Base-by-base conservation (phyloP, 371 early-diverging fungal genomes). In the Vairimorpha necatrix region DNA sequence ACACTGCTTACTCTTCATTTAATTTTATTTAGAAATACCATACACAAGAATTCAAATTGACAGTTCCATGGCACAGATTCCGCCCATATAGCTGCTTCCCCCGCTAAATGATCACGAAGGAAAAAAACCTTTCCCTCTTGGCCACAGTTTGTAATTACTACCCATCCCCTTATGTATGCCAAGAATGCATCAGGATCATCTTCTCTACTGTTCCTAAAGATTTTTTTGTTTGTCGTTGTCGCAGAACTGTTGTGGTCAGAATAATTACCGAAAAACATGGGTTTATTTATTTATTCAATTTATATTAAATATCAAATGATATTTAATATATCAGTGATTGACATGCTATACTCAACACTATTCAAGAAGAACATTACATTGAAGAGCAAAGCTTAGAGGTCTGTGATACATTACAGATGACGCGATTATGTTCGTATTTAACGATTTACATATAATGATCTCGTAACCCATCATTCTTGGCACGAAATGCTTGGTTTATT, bases 191-290 rank as follows among this genome's bases (percentile, higher is more conserved):
- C 60, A 32, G 60, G 13, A 30, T 60, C 60, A 13, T 60, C 60
- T n/a, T n/a, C n/a, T n/a, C 60, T 60, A 26, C 34, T 60, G 26
- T 60, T 60, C 32, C 60, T 60, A 60, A 60, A 30, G 32, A 26
- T 60, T 33, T 22, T 60, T 26, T 7, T 28, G 9, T 60, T 60
- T 26, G 60, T 2, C 2, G 22, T 33, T 60, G 60, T 60, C 30
- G 60, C 60, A 26, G 22, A 32, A 28, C 20, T 60, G 60, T 60
- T 30, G 60, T 42, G 7, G 16, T 42, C 16, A 42, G n/a, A n/a
- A 42, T 42, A 11, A 16, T 42, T 42, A 42, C 16, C 16, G 16
- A 42, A 42, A 42, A 42, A 42, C 42, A 16, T 42, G 42, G 42
- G 16, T 42, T 42, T 42, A 42, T 11, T 42, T 42, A 42, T n/a